These are phyloP conservation scores for Asparagopsis taxiformis DNA, from an alignment of 31 red algal species.

Conservation along the genomic window DNA sequence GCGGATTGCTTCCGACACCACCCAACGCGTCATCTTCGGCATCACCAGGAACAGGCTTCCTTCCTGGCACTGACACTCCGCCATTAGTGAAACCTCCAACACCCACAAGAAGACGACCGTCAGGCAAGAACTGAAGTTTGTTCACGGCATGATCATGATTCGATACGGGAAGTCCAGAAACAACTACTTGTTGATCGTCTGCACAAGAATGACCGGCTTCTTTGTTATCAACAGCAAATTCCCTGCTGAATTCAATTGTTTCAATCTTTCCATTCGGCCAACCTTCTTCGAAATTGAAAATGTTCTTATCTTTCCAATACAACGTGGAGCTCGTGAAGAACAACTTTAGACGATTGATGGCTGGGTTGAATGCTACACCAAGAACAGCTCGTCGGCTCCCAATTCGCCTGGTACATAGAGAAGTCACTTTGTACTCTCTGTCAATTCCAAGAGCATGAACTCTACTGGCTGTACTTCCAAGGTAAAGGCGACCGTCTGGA, in stretches of 20 bases:
- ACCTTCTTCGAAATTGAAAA: constrained; percentile 38
- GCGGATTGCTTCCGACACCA: constrained; percentile 45
- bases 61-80: constrained; percentile 51
- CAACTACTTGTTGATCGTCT: constrained; percentile 25
- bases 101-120: constrained; percentile 50
- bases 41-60: constrained; percentile 51
- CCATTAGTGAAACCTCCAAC: constrained; percentile 65
- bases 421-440: constrained; percentile 33
- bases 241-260: constrained; percentile 43
- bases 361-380: constrained; percentile 48
- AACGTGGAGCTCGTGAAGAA: constrained; percentile 37
- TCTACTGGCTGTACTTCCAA: constrained; percentile 54
- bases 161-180: constrained; percentile 66
- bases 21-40: constrained; percentile 48
- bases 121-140: constrained; percentile 42
- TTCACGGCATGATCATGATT: constrained; percentile 68
- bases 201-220: constrained; percentile 39
- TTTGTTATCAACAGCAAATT: constrained; percentile 7
- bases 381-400: constrained; percentile 25
- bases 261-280: constrained; percentile 76
- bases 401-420: constrained; percentile 21
- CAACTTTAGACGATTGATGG: constrained; percentile 26
- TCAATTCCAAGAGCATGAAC: constrained; percentile 49
- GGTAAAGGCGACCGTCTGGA: constrained; percentile 64
- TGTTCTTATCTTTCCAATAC: constrained; percentile 52